A percentile compares a stretch with the other conserved stretches of the same genome.
Evolutionary conservation across 2,329 filamentous ascomycete species (phyloP).

Genomic region (Leptographium radiaticola): DNA sequence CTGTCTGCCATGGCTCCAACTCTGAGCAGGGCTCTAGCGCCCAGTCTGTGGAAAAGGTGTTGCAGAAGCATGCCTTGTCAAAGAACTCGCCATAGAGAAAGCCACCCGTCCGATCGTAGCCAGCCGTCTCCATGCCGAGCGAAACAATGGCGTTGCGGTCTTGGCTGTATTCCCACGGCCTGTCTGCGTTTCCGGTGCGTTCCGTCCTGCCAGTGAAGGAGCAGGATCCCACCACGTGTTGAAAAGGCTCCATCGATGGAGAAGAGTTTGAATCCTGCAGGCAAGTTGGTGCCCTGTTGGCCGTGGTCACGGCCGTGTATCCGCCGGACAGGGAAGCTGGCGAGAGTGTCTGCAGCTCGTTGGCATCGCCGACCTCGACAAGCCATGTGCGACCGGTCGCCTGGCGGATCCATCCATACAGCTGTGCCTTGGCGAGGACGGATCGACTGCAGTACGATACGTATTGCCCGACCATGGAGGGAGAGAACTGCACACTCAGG

Average conservation of each 20-base stretch:
- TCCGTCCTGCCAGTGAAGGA: not conserved
- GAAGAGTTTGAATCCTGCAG: not conserved
- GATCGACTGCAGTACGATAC: not conserved
- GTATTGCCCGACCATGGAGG: not conserved
- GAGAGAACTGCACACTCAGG: not conserved
- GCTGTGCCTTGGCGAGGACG: not conserved
- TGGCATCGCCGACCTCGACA: not conserved
- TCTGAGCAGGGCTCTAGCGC: not conserved
- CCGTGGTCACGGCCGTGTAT: not conserved
- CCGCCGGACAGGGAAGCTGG: not conserved
- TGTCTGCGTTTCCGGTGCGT: not conserved
- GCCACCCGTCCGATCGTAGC: not conserved
- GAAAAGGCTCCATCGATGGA: not conserved
- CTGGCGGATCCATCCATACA: not conserved
- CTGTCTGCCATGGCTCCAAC: not conserved
- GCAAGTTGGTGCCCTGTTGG: not conserved
- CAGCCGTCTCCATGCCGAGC: not conserved
- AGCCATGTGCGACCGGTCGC: not conserved
- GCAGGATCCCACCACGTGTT: not conserved
- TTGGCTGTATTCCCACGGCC: not conserved
- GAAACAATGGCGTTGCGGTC: not conserved
- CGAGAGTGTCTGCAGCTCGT: not conserved
- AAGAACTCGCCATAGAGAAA: not conserved
- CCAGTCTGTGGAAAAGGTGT: not conserved
- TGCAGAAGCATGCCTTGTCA: not conserved